Base-by-base conservation (phyloP, 2,329 filamentous ascomycete genomes). In the Aspergillus tanneri region DNA sequence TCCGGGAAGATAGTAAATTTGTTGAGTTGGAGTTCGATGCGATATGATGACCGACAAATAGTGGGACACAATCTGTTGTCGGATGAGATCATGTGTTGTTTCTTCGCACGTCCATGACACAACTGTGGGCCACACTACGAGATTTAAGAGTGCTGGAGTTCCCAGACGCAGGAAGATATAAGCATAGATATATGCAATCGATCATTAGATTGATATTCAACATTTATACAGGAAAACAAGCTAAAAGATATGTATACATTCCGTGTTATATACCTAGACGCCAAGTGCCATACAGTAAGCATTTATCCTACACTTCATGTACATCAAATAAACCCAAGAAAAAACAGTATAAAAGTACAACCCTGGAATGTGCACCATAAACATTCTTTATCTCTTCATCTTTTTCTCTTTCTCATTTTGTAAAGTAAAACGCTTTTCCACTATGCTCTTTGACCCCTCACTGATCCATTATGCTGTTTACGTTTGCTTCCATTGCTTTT, bases 401-500 rank as follows among this genome's bases (percentile, higher is more conserved):
- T 38, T 39, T 36, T 18, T 11, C 30, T 18, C 24, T 22, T 43
- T 48, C 35, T 14, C 25, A 34, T 38, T 43, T 44, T 21, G 38
- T 50, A n/a, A n/a, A n/a, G 24, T 52, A 38, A 24, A 23, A 37
- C 27, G 25, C 19, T 21, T 43, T 36, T 38, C n/a, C 45, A 12
- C 38, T 45, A 34, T 28, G 38, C 22, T 47, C 23, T 34, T 30
- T 47, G 18, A n/a, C 16, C 30, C 16, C 35, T 11, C 12, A 16
- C 35, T 40, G 22, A 42, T 47, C 21, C 28, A 44, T 63, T 52
- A 68, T 52, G 64, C 64, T 28, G 61, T 59, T 49, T 67, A 56
- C 16, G 56, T 60, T 46, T 65, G 60, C 46, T 65, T 67, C 75
- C 75, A 78, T 56, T 72, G 68, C 46, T 72, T 63, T 58, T 72